These are phyloP conservation scores for Wickerhamomyces sydowiorum DNA, from an alignment of 805 yeast species.

Conservation along the genomic window DNA sequence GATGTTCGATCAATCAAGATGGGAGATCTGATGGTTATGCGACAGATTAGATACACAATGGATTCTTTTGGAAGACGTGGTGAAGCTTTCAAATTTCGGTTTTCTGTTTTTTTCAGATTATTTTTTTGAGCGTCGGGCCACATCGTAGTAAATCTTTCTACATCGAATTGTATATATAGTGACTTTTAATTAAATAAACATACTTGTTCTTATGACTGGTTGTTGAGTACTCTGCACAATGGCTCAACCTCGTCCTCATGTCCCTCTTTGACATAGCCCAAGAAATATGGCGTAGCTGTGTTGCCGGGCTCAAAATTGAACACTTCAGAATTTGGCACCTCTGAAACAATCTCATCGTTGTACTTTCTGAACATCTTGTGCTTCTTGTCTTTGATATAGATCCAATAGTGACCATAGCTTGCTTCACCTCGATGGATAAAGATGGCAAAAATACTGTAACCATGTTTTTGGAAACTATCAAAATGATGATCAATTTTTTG, in stretches of 20 bases:
- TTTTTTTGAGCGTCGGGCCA: too few relatives aligned
- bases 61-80: too few relatives aligned
- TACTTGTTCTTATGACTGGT: background rate
- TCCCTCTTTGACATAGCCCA: constrained; percentile 74
- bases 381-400: constrained; percentile 76
- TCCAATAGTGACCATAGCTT: constrained; percentile 95
- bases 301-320: constrained; percentile 61
- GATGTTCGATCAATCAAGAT: too few relatives aligned
- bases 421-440: constrained; percentile 97
- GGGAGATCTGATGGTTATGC: too few relatives aligned
- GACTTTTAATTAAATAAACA: background rate
- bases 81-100: background rate
- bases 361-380: constrained; percentile 75
- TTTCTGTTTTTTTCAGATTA: background rate
- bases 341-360: constrained; percentile 92
- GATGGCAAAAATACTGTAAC: constrained; percentile 82
- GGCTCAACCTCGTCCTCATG: constrained; percentile 56
- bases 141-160: too few relatives aligned
- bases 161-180: too few relatives aligned
- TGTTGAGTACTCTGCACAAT: constrained; percentile 39
- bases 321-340: constrained; percentile 61
- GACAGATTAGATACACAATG: too few relatives aligned
- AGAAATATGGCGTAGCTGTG: constrained; percentile 90
- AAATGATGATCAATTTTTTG: constrained; percentile 54
- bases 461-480: constrained; percentile 51